These are phyloP conservation scores for Capillidium rhysosporum DNA, from an alignment of 371 early-diverging fungal species.

Conservation along the genomic window DNA sequence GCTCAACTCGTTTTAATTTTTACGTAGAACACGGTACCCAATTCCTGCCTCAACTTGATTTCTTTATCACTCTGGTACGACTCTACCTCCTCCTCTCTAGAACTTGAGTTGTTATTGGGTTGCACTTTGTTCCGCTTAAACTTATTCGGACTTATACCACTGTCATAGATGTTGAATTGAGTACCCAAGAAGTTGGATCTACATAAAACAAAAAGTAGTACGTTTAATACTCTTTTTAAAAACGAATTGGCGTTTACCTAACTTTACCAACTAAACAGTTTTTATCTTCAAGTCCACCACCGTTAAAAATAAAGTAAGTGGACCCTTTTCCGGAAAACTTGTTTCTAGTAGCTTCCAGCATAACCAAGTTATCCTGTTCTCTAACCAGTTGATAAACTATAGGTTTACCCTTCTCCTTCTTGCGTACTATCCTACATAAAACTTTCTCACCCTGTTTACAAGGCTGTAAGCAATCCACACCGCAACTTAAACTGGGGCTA, in stretches of 20 bases:
- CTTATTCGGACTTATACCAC: conserved; percentile 31
- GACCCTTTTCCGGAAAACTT: conserved; percentile 39
- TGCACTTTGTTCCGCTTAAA: conserved; percentile 8
- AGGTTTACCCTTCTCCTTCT: conserved; percentile 31
- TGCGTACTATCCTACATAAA: conserved; percentile 52
- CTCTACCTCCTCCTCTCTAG: conserved; percentile 85
- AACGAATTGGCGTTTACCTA: conserved; percentile 15
- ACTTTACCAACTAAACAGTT: conserved; percentile 31
- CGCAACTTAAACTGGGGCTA: no score
- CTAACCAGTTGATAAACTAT: conserved; percentile 38
- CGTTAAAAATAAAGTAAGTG: conserved; percentile 44
- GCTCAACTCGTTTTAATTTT: not conserved
- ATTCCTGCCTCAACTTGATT: conserved; percentile 31
- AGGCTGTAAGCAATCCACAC: conserved; percentile 13
- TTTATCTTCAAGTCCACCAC: conserved; percentile 8
- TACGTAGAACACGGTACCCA: conserved; percentile 66
- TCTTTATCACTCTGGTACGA: conserved; percentile 15
- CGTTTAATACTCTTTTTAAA: conserved; percentile 6
- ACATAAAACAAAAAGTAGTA: conserved; percentile 8
- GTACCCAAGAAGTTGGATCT: conserved; percentile 78
- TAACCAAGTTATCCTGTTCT: conserved; percentile 30
- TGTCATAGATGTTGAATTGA: conserved; percentile 51
- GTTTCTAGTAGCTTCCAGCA: conserved; percentile 47
- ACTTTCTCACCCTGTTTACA: conserved; percentile 49
- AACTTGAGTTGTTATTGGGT: conserved; percentile 16